These are phyloP conservation scores for Pichia eremophila DNA, from an alignment of 805 yeast genomes.

Conservation along the genomic window DNA sequence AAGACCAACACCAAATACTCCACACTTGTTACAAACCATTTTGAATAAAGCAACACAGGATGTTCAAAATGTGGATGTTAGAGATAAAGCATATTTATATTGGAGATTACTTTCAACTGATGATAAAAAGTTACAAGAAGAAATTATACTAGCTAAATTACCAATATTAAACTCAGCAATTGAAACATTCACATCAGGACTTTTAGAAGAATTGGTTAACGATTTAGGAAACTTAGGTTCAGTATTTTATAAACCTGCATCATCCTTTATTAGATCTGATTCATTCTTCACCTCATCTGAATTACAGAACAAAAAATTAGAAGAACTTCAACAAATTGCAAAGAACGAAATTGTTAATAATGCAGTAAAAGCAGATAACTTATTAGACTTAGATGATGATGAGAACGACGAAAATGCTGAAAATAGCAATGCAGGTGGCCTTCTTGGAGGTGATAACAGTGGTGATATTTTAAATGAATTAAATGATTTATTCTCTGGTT, in stretches of 20 bases:
- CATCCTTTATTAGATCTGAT: constrained; percentile 37
- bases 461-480: constrained; percentile 58
- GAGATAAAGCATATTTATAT: constrained; percentile 72
- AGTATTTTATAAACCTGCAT: constrained; percentile 78
- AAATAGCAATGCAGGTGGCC: constrained; percentile 11
- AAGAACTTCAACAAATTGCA: constrained; percentile 72
- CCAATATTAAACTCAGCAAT: constrained; percentile 70
- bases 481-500: constrained; percentile 53
- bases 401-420: constrained; percentile 6
- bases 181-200: constrained; percentile 56
- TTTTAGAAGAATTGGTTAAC: constrained; percentile 57
- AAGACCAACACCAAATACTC: constrained; percentile 25
- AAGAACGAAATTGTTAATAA: constrained; percentile 57
- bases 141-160: constrained; percentile 48
- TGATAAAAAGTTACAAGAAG: constrained; percentile 34
- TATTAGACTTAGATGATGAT: constrained; percentile 75
- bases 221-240: constrained; percentile 83
- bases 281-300: constrained; percentile 16
- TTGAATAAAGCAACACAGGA: constrained; percentile 55
- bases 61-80: constrained; percentile 64
- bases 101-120: constrained; percentile 62
- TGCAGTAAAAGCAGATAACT: constrained; percentile 62
- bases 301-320: constrained; percentile 46
- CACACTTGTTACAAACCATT: constrained; percentile 43
- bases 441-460: constrained; percentile 16